Evolutionary conservation across 192 early-diverging fungal genomes (phyloP), one percentile per base, ranked within the genome.

Genomic region (Gryganskiella cystojenkinii): DNA sequence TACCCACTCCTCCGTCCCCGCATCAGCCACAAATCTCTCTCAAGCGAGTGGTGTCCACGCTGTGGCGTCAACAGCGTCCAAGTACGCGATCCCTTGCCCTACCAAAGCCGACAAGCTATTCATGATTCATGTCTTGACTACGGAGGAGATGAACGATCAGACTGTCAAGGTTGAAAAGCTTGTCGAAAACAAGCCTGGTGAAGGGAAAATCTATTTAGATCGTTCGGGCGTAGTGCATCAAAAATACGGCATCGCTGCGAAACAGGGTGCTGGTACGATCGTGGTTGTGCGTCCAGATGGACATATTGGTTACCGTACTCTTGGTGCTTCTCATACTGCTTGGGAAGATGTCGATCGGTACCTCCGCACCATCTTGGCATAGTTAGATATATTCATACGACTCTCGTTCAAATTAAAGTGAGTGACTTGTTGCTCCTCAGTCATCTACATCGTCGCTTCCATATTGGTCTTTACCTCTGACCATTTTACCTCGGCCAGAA

Each of bases 151-250:
- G 37, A 9, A 5, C 7, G 37, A 40, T 9, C 37, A 40, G 13
- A 40, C 7, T 13, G 37, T 13, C 37, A 40, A 40, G 37, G 28
- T 15, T 22, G 58, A 62, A 24, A 22, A 6, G 1, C 44, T 78
- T 19, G 20, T 27, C 15, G 61, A 46, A 1, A 69, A 64, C 19
- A 40, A 57, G 3, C 20, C 34, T 20, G 74, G 74, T 8, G 66
- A 78, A 17, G 74, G 74, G 9, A 62, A 64, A 20, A 3, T 78
- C 0, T 78, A 69, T 42, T 37, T 63, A 61, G 74, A 78, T 37
- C 54, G 51, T 9, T 24, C 8, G 1, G 74, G 66, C 0, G 25
- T 40, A 8, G 7, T 69, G 14, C 74, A 78, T 14, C 33, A 64
- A 40, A 64, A 60, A 37, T 78, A 78, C 28, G 74, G 74, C 7